A percentile compares a stretch with the other conserved stretches of the same genome.
phyloP scores from a whole-genome alignment of 2,329 filamentous ascomycete species.

The Diaporthe nobilis region DNA sequence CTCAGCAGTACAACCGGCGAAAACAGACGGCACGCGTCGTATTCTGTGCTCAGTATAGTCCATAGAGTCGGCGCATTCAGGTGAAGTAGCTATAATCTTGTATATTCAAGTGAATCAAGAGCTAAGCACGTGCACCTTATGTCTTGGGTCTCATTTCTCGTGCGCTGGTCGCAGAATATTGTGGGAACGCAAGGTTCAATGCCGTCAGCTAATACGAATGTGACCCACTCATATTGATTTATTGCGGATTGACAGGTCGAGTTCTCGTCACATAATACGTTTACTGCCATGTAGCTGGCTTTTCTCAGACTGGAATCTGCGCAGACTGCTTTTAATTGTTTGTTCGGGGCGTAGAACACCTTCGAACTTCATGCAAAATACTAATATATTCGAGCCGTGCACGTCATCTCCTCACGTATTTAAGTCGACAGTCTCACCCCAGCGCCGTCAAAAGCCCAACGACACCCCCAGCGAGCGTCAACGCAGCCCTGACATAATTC shows the following conservation, averaged over 20 bases:
- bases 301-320: background rate
- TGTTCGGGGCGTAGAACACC: background rate
- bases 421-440: background rate
- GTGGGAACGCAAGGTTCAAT: background rate
- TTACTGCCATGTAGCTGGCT: background rate
- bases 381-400: background rate
- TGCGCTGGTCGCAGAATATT: background rate
- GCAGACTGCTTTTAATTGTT: background rate
- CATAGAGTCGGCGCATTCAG: too few species aligned
- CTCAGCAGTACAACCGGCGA: background rate
- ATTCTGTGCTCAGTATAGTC: background rate
- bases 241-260: too few species aligned
- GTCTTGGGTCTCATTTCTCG: background rate
- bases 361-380: background rate
- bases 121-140: background rate
- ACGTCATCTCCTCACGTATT: too few species aligned
- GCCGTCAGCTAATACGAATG: background rate
- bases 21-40: background rate
- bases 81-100: background rate
- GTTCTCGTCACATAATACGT: too few species aligned
- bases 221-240: too few species aligned
- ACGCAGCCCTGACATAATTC: constrained; percentile 30
- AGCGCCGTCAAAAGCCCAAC: constrained; percentile 29
- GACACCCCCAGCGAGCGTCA: constrained; percentile 30
- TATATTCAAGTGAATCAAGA: background rate